These are phyloP conservation scores for Diutina sp. DNA, from an alignment of 1,139 yeast genomes.

Conservation along the genomic window DNA sequence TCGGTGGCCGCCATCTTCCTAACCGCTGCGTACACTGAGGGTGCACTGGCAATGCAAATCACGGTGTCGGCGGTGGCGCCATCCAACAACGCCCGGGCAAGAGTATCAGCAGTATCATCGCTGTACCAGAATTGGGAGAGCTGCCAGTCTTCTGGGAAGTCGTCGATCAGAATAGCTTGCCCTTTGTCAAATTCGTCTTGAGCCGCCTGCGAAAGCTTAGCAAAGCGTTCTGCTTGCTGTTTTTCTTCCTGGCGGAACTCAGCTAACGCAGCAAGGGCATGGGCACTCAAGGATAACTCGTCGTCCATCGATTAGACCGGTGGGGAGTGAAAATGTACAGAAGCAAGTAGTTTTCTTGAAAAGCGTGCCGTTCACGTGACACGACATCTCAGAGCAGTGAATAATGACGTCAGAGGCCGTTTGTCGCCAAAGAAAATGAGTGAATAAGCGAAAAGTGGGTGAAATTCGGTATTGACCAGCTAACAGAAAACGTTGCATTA, in stretches of 20 bases:
- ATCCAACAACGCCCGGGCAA: conserved; percentile 59
- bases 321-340: neutral
- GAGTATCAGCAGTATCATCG: conserved; percentile 53
- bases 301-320: conserved; percentile 14
- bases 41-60: conserved; percentile 74
- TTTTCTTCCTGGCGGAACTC: conserved; percentile 62
- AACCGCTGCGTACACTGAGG: conserved; percentile 83
- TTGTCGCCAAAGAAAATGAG: neutral
- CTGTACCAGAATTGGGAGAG: conserved; percentile 67
- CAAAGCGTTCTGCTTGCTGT: conserved; percentile 46
- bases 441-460: too few relatives aligned
- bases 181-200: conserved; percentile 33
- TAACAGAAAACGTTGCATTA: neutral
- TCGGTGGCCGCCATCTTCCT: conserved; percentile 31
- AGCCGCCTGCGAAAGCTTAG: conserved; percentile 41
- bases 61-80: conserved; percentile 65
- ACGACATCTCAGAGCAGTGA: neutral
- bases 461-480: too few relatives aligned
- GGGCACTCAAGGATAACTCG: conserved; percentile 41
- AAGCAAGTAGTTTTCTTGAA: neutral
- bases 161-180: conserved; percentile 32
- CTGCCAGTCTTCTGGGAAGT: conserved; percentile 87
- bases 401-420: neutral
- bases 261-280: conserved; percentile 65
- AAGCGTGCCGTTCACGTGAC: neutral